A percentile compares a stretch with the other conserved stretches of the same genome.
Conservation (phyloP, 768 basidiomycete genomes). For the Fomitopsis serialis region DNA sequence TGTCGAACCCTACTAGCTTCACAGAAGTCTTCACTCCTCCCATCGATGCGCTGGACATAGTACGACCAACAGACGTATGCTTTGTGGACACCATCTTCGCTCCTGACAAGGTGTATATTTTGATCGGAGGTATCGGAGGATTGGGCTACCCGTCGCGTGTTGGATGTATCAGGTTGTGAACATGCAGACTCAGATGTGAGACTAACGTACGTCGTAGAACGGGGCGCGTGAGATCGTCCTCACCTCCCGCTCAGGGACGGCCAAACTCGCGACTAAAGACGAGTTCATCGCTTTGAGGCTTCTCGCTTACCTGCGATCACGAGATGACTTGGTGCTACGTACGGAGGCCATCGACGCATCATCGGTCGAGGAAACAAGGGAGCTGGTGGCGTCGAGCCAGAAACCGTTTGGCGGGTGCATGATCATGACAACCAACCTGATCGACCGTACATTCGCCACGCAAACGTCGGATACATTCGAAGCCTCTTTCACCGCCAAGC, state of each 20-base stretch:
- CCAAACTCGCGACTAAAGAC: not conserved
- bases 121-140: slow-evolving; percentile 35
- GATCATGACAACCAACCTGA: slow-evolving; percentile 7
- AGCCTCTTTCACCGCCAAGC: slow-evolving; percentile 2
- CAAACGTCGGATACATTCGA: slow-evolving; percentile 12
- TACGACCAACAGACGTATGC: not conserved
- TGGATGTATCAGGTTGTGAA: slow-evolving; percentile 36
- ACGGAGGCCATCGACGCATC: slow-evolving; percentile 6
- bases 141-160: slow-evolving; percentile 31
- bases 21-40: not conserved
- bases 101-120: slow-evolving; percentile 28
- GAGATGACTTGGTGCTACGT: slow-evolving; percentile 1
- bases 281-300: slow-evolving; percentile 1
- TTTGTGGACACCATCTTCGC: slow-evolving; percentile 16
- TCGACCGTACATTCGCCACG: slow-evolving; percentile 8
- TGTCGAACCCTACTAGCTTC: not conserved
- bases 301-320: slow-evolving; percentile 8
- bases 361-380: not conserved
- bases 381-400: not conserved
- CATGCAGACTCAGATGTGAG: not conserved
- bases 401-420: slow-evolving; percentile 16
- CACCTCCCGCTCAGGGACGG: slow-evolving; percentile 12
- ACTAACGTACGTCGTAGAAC: slow-evolving; percentile 25
- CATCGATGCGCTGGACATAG: not conserved
- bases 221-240: slow-evolving; percentile 14